These are phyloP conservation scores for Mycosphaerella sp. DNA, from an alignment of 2,329 filamentous ascomycete genomes.

Conservation along the genomic window DNA sequence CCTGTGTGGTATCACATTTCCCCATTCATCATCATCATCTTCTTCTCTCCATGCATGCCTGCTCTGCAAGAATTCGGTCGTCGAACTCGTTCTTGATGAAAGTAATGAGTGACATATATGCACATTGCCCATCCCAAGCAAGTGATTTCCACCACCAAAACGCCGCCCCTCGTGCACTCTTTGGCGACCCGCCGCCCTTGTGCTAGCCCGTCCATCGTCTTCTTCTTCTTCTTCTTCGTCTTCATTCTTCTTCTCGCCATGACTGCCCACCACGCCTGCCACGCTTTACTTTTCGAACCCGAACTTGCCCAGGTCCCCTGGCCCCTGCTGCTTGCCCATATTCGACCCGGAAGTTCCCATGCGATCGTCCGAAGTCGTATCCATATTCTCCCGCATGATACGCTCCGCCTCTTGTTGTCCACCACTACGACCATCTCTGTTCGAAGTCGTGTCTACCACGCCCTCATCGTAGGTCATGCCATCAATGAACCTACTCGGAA, in stretches of 20 bases:
- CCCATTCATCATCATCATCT: background rate
- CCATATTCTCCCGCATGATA: conserved; percentile 55
- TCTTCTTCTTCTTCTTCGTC: too few relatives aligned
- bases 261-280: too few relatives aligned
- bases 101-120: background rate
- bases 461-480: conserved; percentile 42
- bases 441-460: conserved; percentile 35
- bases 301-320: conserved; percentile 49
- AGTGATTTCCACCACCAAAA: background rate
- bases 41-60: background rate
- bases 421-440: conserved; percentile 21
- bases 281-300: conserved; percentile 49
- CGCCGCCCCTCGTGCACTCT: too few relatives aligned
- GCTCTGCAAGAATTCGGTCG: background rate
- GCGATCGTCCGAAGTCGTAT: conserved; percentile 35
- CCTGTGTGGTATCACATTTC: background rate
- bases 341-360: conserved; percentile 18
- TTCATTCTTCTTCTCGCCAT: too few relatives aligned
- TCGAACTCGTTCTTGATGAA: background rate
- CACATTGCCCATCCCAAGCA: background rate
- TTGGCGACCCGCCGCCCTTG: too few relatives aligned
- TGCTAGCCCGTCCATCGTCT: too few relatives aligned
- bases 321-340: conserved; percentile 34
- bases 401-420: conserved; percentile 53
- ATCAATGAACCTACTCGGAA: conserved; percentile 41